A percentile compares a stretch with the other conserved stretches of the same genome.
phyloP scores from a whole-genome alignment of 768 basidiomycete species.

The Leccinum subtestaceum region DNA sequence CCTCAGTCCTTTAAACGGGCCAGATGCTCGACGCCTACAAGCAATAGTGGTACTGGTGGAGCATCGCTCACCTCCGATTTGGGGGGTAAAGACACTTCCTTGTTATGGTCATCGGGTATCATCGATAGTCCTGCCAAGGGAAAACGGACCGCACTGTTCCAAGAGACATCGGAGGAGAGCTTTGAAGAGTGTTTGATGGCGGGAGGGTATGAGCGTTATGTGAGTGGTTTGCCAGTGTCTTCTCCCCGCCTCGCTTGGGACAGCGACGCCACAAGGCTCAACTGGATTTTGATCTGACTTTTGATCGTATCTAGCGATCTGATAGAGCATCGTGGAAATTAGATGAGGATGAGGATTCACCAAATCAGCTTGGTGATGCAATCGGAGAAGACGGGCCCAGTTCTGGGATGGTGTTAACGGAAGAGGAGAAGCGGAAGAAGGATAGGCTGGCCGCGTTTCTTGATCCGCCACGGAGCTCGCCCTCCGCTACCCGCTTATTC shows the following conservation, averaged over 20 bases:
- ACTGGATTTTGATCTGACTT: constrained; percentile 16
- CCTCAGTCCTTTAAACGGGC: constrained; percentile 70
- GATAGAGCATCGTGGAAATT: constrained; percentile 22
- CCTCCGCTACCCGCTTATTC: constrained; percentile 43
- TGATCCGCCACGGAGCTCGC: constrained; percentile 34
- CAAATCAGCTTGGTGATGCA: constrained; percentile 11
- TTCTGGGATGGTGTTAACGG: constrained; percentile 31
- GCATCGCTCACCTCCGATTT: constrained; percentile 11
- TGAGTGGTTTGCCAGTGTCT: constrained; percentile 33
- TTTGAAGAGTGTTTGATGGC: constrained; percentile 85
- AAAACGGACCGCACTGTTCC: constrained; percentile 69
- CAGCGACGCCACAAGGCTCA: constrained; percentile 1
- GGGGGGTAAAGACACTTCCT: constrained; percentile 11
- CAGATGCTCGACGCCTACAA: constrained; percentile 42
- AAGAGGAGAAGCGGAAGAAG: constrained; percentile 65
- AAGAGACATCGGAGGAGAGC: constrained; percentile 80
- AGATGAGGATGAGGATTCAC: constrained; percentile 15
- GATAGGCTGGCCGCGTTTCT: constrained; percentile 69
- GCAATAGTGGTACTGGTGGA: constrained; percentile 25
- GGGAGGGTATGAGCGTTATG: constrained; percentile 76
- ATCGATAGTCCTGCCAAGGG: constrained; percentile 72
- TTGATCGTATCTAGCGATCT: constrained; percentile 21
- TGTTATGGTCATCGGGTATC: constrained; percentile 44
- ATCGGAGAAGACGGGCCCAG: constrained; percentile 11
- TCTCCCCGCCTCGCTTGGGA: background rate